Percentiles rank a stretch among this genome's conserved stretches.
These are phyloP conservation scores for Aegilops bicornis DNA, from an alignment of 176 grass and related monocot genomes.

Conservation along the genomic window DNA sequence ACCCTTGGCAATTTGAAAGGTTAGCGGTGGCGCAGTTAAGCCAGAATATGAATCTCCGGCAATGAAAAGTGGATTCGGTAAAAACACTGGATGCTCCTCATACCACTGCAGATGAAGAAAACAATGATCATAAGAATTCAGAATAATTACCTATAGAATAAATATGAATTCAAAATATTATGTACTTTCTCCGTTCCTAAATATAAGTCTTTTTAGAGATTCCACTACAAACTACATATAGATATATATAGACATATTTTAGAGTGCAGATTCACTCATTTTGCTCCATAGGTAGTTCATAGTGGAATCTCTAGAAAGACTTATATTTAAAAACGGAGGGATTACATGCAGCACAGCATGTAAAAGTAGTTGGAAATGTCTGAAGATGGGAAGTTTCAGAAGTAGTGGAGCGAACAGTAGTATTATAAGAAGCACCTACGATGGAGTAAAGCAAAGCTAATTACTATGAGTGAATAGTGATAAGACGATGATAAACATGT, in stretches of 20 bases:
- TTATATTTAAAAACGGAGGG: too few relatives aligned
- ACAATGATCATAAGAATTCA: neutral
- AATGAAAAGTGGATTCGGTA: neutral
- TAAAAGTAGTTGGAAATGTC: neutral
- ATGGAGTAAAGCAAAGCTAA: neutral
- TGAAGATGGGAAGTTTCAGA: neutral
- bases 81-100: neutral
- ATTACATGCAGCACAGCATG: neutral
- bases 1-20: neutral
- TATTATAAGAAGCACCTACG: neutral
- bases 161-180: neutral
- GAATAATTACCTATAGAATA: neutral
- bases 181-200: neutral
- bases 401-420: neutral
- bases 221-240: too few relatives aligned
- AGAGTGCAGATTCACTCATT: too few relatives aligned
- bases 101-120: neutral
- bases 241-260: too few relatives aligned
- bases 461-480: neutral
- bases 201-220: too few relatives aligned
- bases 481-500: neutral
- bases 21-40: neutral
- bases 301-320: too few relatives aligned
- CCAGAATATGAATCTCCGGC: neutral
- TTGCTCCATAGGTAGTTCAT: too few relatives aligned